Base-by-base conservation (phyloP, 2,329 filamentous ascomycete genomes). In the Eutypa lata region DNA sequence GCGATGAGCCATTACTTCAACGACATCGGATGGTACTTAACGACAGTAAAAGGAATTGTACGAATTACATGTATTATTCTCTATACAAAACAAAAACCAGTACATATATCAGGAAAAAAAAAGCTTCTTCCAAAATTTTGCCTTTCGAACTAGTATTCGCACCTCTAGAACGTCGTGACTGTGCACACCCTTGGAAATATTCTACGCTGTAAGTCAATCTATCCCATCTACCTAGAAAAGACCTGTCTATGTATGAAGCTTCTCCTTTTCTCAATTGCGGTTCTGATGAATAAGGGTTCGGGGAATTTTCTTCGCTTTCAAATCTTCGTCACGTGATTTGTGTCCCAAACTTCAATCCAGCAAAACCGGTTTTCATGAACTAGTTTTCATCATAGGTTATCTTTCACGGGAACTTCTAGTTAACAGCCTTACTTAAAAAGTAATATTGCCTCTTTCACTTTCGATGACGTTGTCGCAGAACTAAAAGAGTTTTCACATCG, bases 1-100 rank as follows among this genome's bases (percentile, higher is more conserved):
- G 57, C 80, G 78, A 76, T 82, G 74, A 74, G 63, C 59, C 55
- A 50, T 38, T 51, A 50, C 44, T 11, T 56, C 14, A 57, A 47
- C 48, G 56, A 46, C 49, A 52, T 26, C 13, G 48, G 52, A 51
- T 55, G 45, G 49, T 51, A 47, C 10, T 53, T 47, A 48, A 57
- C 47, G 45, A 45, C 48, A 50, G 35, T 56, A 28, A 53, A 56
- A 44, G 50, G 51, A 56, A 52, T 37, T 67, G 65, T 67, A 67
- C 56, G 58, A 66, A 62, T 52, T 52, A 47, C 42, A 56, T 66
- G 60, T 65, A 62, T 64, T 51, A 64, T 53, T 53, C 52, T 57
- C 37, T 55, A 50, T 53, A 52, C 53, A 38, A 38, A 38, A 14
- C 35, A 18, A 18, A 38, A 38, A 16, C 7, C 6, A 16, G 13